Evolutionary conservation across 257 asterid genomes (phyloP).

Genomic region (Plantago major): DNA sequence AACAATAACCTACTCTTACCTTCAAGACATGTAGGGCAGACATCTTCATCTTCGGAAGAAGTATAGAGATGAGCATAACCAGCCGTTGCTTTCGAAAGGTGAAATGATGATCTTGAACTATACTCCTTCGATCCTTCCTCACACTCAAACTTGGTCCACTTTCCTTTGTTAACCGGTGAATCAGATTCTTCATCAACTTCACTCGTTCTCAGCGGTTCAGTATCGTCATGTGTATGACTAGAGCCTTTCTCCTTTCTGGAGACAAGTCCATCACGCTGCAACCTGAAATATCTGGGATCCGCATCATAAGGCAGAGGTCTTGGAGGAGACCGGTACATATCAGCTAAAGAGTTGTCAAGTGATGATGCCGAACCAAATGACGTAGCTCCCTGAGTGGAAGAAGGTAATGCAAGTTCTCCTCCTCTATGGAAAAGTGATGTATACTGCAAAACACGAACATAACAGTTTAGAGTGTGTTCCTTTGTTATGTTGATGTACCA

Average conservation of each 20-base stretch:
- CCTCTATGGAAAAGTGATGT: constrained; percentile 47
- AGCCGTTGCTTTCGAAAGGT: constrained; percentile 39
- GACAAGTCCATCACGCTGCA: constrained; percentile 56
- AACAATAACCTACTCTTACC: constrained; percentile 27
- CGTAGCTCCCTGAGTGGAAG: constrained; percentile 43
- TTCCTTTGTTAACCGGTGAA: constrained; percentile 43
- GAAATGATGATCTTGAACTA: constrained; percentile 29
- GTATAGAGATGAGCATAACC: constrained; percentile 58
- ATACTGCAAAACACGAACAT: constrained; percentile 39
- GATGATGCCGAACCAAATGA: constrained; percentile 41
- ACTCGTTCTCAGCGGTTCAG: constrained; percentile 68
- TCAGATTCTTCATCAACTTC: constrained; percentile 68
- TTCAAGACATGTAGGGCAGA: constrained; percentile 78
- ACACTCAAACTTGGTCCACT: constrained; percentile 55
- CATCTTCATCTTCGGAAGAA: constrained; percentile 67
- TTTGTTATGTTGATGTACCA: no score
- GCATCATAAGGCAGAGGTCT: constrained; percentile 66
- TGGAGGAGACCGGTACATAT: constrained; percentile 61
- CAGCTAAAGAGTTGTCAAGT: constrained; percentile 46
- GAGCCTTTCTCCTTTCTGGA: constrained; percentile 71
- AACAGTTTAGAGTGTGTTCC: neutral
- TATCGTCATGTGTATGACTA: constrained; percentile 80
- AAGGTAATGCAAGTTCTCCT: constrained; percentile 40
- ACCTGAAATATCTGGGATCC: constrained; percentile 50
- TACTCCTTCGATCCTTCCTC: constrained; percentile 49